Percentiles rank a stretch among this genome's conserved stretches.
phyloP scores from a whole-genome alignment of 306 rosid genomes.

The Trichosanthes truncata region DNA sequence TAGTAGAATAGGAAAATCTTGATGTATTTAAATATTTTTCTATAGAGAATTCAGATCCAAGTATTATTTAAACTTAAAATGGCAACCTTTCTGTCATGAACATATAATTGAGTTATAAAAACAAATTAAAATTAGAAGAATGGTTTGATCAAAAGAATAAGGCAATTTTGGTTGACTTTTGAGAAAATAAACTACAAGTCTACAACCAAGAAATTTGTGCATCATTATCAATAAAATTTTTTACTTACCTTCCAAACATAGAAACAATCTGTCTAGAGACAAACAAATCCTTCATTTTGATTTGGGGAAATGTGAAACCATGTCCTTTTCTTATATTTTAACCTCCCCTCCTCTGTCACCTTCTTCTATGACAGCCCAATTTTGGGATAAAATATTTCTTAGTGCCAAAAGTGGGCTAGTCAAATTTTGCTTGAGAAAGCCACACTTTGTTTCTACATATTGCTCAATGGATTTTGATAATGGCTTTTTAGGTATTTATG shows the following conservation, averaged over 20 bases:
- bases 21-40: not conserved
- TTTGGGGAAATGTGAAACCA: not conserved
- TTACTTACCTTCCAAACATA: constrained; percentile 5
- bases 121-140: not conserved
- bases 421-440: not conserved
- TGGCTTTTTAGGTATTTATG: not conserved
- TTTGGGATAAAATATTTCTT: not conserved
- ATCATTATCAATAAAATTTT: not conserved
- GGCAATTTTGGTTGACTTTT: not conserved
- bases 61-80: not conserved
- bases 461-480: not conserved
- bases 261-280: not conserved
- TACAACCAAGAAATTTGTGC: not conserved
- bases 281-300: not conserved
- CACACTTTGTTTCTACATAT: not conserved
- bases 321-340: not conserved
- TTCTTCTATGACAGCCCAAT: not conserved
- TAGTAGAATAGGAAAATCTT: not conserved
- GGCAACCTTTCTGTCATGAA: not conserved
- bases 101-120: not conserved
- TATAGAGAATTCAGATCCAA: too few species aligned
- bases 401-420: not conserved
- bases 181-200: not conserved
- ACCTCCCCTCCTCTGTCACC: not conserved
- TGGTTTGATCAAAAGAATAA: not conserved